Conservation (phyloP, 345 rosid genomes). For the Hibiscus syriacus region DNA sequence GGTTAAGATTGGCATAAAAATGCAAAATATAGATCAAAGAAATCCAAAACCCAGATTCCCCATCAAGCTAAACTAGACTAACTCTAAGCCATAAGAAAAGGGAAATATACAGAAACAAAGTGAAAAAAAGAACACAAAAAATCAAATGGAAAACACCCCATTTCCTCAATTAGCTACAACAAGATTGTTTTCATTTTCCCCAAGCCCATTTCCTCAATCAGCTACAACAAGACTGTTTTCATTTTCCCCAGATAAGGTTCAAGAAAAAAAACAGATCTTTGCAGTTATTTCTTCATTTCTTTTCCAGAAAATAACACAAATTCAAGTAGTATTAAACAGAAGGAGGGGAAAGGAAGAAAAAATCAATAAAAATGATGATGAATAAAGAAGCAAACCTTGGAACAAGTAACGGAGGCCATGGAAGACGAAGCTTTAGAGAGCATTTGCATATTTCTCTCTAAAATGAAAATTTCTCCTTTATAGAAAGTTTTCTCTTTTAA, state of each 20-base stretch:
- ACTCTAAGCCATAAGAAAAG: not conserved
- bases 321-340: not conserved
- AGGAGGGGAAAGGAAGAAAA: not conserved
- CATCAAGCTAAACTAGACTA: not conserved
- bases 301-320: not conserved
- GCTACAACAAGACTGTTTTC: not conserved
- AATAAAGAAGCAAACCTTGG: constrained; percentile 42
- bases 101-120: not conserved
- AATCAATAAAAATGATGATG: not conserved
- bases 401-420: constrained; percentile 67
- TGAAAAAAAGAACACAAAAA: not conserved
- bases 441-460: constrained; percentile 49
- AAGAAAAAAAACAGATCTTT: constrained; percentile 3
- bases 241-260: constrained; percentile 8
- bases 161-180: no score
- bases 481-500: not conserved
- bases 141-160: no score
- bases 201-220: not conserved
- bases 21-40: not conserved
- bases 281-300: not conserved
- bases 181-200: no score
- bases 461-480: no score
- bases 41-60: not conserved
- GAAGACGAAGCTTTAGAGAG: constrained; percentile 72
- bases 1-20: not conserved